Evolutionary conservation across 2,329 filamentous ascomycete genomes (phyloP), one percentile per base, ranked within the genome.

Genomic region (Hymenotorrendiella dingleyae): DNA sequence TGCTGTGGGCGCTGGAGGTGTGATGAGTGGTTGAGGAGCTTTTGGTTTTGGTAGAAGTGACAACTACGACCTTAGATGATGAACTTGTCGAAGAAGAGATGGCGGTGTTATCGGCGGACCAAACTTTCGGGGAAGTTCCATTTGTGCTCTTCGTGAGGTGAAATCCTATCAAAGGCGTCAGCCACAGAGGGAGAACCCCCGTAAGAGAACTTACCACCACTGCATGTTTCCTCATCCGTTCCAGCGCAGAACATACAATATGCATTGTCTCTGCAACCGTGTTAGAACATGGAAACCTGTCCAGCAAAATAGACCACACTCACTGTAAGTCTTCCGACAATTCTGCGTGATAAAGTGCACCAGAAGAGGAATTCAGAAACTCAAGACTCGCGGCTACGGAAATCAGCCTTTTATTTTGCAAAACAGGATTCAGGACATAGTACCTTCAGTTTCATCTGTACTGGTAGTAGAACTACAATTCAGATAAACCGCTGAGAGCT

Each of bases 211-310:
- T 37, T 23, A 37, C 40, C 26, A 23, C 42, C 42, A 30, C 42
- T 44, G 26, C 42, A 44, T 28, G 42, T 40, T 21, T 44, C 27
- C 7, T 21, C n/a, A 28, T 29, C 36, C 9, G 21, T 4, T 3
- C 23, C 42, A 12, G 42, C 29, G 29, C 42, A 44, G 20, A 44
- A 44, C 16, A 17, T 34, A 28, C 42, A 44, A 37, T 12, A 39
- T 27, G 11, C 35, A 6, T 32, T 39, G 17, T 39, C n/a, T 26
- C 34, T 36, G n/a, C n/a, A 23, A n/a, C 10, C 7, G 12, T 4
- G 16, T 36, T 26, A 36, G 34, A 9, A 16, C 16, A 26, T 36
- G 34, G 5, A 26, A 10, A 16, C 17, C 6, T 36, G 11, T 22
- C n/a, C 17, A 20, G 21, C 9, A 22, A 14, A 36, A 36, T 16